Evolutionary conservation across 192 early-diverging fungal species (phyloP).

Genomic region (Coemansia sp.): DNA sequence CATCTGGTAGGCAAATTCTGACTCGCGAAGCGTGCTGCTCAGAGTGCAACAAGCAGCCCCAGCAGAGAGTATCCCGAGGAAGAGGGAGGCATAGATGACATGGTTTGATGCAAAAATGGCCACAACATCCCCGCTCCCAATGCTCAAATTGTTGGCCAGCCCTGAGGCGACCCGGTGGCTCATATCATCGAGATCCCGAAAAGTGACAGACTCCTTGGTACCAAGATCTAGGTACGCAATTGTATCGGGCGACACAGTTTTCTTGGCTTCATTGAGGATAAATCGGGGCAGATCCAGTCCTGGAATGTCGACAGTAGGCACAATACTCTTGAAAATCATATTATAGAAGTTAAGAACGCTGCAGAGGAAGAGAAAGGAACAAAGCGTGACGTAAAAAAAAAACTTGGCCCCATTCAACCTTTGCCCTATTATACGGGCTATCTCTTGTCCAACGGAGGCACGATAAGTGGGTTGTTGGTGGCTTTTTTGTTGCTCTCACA

Average conservation of each 20-base stretch:
- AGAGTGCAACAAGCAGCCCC: conserved; percentile 36
- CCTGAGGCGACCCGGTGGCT: conserved; percentile 24
- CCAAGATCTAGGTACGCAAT: conserved; percentile 27
- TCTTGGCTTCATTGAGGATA: conserved; percentile 14
- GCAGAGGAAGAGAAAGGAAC: background rate
- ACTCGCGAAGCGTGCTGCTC: conserved; percentile 53
- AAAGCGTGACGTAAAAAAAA: background rate
- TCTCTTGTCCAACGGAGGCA: background rate
- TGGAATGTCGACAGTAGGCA: conserved; percentile 26
- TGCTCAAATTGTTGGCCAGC: conserved; percentile 13
- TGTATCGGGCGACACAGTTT: conserved; percentile 4
- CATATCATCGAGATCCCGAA: conserved; percentile 9
- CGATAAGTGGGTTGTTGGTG: background rate
- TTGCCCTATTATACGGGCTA: background rate
- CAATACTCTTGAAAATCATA: conserved; percentile 43
- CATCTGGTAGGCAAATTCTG: conserved; percentile 71
- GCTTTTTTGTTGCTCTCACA: background rate
- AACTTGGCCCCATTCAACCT: too few relatives aligned
- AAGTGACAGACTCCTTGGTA: conserved; percentile 17
- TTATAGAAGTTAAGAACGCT: background rate
- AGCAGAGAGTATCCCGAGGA: conserved; percentile 27
- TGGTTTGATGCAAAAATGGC: conserved; percentile 35
- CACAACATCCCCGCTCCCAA: conserved; percentile 18
- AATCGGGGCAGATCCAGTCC: conserved; percentile 24
- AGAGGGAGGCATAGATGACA: conserved; percentile 26